phyloP scores from a whole-genome alignment of 2,329 filamentous ascomycete species.

The Cryphonectria carpinicola region DNA sequence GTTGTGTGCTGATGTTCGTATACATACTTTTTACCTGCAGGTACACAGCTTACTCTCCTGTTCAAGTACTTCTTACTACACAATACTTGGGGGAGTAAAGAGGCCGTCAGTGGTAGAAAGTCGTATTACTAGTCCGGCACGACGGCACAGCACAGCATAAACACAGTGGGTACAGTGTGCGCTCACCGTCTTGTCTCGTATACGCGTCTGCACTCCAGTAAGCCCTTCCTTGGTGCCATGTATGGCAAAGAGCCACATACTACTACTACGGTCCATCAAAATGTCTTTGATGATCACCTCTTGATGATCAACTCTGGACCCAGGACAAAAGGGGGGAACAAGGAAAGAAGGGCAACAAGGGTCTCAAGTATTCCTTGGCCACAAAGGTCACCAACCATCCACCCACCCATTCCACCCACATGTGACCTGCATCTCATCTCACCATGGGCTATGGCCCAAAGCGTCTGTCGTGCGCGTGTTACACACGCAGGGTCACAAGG shows the following conservation, averaged over 20 bases:
- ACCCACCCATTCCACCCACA: not conserved
- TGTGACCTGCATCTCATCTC: not conserved
- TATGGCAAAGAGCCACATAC: not conserved
- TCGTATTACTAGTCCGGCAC: not conserved
- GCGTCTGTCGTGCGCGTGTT: not conserved
- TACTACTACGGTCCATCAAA: not conserved
- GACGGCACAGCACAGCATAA: not conserved
- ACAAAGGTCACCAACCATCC: not conserved
- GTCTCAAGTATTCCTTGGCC: not conserved
- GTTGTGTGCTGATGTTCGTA: conserved; percentile 9
- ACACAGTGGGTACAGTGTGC: not conserved
- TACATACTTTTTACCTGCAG: conserved; percentile 7
- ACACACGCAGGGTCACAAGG: no score
- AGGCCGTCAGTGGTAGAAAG: no score
- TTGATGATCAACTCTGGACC: not conserved
- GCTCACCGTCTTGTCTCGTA: not conserved
- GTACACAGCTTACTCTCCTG: conserved; percentile 1
- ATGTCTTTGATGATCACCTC: no score
- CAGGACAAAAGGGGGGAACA: not conserved
- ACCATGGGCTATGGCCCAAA: not conserved
- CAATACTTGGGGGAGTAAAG: no score
- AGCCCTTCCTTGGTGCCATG: not conserved
- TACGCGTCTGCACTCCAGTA: not conserved
- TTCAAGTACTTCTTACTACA: no score
- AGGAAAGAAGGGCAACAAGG: not conserved